These are phyloP conservation scores for Keithomyces neogunnii DNA, from an alignment of 2,329 filamentous ascomycete genomes.

Conservation along the genomic window DNA sequence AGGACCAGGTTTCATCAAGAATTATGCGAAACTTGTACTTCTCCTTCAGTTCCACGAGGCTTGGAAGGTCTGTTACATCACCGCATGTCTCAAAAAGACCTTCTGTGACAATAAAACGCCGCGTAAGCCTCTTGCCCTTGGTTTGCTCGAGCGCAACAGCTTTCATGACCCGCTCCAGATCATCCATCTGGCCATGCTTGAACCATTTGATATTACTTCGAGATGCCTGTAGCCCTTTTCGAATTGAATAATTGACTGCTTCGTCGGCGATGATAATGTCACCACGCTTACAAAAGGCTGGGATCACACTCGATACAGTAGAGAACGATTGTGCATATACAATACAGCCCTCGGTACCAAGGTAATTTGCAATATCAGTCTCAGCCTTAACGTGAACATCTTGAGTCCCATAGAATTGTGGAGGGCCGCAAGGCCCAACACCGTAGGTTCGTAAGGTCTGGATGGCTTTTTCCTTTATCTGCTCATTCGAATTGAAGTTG, in stretches of 20 bases:
- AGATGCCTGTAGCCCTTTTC: slow-evolving; percentile 89
- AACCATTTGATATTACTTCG: slow-evolving; percentile 90
- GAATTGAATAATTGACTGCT: slow-evolving; percentile 86
- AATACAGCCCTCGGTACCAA: slow-evolving; percentile 84
- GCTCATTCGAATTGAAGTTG: slow-evolving; percentile 90
- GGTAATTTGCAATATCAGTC: slow-evolving; percentile 80
- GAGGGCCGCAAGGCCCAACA: slow-evolving; percentile 91
- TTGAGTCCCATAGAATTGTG: slow-evolving; percentile 96
- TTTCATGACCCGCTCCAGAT: slow-evolving; percentile 76
- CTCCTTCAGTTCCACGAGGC: slow-evolving; percentile 85
- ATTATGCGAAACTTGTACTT: slow-evolving; percentile 98
- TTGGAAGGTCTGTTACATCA: slow-evolving; percentile 76
- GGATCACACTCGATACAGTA: slow-evolving; percentile 94
- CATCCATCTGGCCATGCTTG: slow-evolving; percentile 92
- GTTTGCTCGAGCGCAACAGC: slow-evolving; percentile 83
- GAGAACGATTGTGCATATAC: slow-evolving; percentile 95
- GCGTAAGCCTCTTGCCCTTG: slow-evolving; percentile 74
- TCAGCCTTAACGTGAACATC: slow-evolving; percentile 98
- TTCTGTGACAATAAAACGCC: slow-evolving; percentile 93
- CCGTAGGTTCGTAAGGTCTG: slow-evolving; percentile 91
- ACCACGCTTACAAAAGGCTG: slow-evolving; percentile 91
- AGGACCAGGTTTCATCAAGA: slow-evolving; percentile 95
- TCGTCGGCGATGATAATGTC: slow-evolving; percentile 96
- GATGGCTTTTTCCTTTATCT: slow-evolving; percentile 90
- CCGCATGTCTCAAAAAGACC: slow-evolving; percentile 87